Percentiles rank a stretch among this genome's conserved stretches.
Evolutionary conservation across 768 basidiomycete genomes (phyloP).

Genomic region (Imleria badia): DNA sequence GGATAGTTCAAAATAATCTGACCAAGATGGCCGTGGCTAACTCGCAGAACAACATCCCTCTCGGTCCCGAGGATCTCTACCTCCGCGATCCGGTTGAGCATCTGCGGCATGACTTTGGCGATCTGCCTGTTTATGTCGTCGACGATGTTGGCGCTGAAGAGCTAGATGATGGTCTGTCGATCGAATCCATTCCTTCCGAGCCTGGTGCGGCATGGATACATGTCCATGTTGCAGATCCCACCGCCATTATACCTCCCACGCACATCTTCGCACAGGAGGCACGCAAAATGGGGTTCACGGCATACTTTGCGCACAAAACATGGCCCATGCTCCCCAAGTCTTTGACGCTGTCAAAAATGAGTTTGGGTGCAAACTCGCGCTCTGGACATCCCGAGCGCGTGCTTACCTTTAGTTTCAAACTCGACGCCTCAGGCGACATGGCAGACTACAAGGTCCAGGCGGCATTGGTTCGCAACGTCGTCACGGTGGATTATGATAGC

Average conservation of each 20-base stretch:
- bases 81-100: conserved; percentile 61
- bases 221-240: conserved; percentile 92
- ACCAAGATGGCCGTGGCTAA: conserved; percentile 7
- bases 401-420: conserved; percentile 77
- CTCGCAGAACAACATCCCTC: conserved; percentile 27
- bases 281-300: conserved; percentile 44
- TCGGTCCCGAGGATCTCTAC: conserved; percentile 67
- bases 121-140: conserved; percentile 79
- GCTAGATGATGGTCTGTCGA: conserved; percentile 90
- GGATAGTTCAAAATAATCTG: conserved; percentile 21
- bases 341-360: conserved; percentile 50
- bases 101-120: conserved; percentile 84
- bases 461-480: conserved; percentile 71
- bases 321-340: conserved; percentile 72
- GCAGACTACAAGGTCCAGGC: conserved; percentile 68
- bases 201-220: conserved; percentile 76
- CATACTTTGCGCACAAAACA: conserved; percentile 65
- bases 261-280: conserved; percentile 65
- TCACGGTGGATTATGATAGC: conserved; percentile 60
- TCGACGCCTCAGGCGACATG: conserved; percentile 63
- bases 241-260: conserved; percentile 67
- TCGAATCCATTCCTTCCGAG: conserved; percentile 65
- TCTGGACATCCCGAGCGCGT: conserved; percentile 50
- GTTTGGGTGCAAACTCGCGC: conserved; percentile 40
- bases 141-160: conserved; percentile 81